phyloP scores from a whole-genome alignment of 257 asterid genomes.

The Echium plantagineum region DNA sequence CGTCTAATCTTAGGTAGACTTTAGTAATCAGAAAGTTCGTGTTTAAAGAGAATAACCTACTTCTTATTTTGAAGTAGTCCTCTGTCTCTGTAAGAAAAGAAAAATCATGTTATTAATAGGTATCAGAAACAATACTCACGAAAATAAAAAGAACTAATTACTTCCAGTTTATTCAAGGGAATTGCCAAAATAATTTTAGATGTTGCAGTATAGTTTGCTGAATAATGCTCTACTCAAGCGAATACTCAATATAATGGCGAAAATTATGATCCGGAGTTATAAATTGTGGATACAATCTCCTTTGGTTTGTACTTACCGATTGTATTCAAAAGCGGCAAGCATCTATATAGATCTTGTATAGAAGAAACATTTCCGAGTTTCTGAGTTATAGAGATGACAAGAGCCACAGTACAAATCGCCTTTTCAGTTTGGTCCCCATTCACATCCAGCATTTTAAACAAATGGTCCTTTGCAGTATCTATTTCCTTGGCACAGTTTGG shows the following conservation, averaged over 20 bases:
- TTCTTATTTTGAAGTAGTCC: constrained; percentile 36
- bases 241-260: too few relatives aligned
- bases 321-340: constrained; percentile 43
- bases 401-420: constrained; percentile 35
- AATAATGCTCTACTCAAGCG: too few relatives aligned
- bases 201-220: too few relatives aligned
- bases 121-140: too few relatives aligned
- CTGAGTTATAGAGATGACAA: constrained; percentile 34
- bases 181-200: too few relatives aligned
- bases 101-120: not conserved
- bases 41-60: constrained; percentile 25
- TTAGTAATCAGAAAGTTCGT: not conserved
- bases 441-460: constrained; percentile 9
- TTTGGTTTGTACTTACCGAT: constrained; percentile 24
- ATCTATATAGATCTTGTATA: constrained; percentile 32
- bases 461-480: constrained; percentile 12
- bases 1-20: not conserved
- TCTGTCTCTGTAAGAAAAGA: constrained; percentile 29
- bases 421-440: constrained; percentile 20
- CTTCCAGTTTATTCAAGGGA: too few relatives aligned
- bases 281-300: too few relatives aligned
- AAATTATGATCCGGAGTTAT: too few relatives aligned
- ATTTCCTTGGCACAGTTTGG: constrained; percentile 28
- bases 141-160: too few relatives aligned
- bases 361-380: constrained; percentile 16